Base-by-base conservation (phyloP, 139 green algal genomes). In the Deuterostichococcus epilithicus region DNA sequence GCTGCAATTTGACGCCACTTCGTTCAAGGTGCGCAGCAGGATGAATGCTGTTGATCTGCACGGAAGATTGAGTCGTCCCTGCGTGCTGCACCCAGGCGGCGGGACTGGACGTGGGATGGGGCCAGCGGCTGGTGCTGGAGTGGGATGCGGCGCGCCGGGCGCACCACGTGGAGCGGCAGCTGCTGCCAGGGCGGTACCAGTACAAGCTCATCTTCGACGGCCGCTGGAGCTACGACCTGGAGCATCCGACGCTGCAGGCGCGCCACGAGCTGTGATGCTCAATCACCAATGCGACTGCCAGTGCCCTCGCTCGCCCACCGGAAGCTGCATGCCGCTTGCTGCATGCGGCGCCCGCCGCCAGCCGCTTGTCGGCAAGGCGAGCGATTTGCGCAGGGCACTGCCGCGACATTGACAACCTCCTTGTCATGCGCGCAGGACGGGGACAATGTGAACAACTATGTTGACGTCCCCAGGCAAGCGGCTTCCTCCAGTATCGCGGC, bases 151-250 rank as follows among this genome's bases (percentile, higher is more conserved):
- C 70, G n/a, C 42, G 36, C 13, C 70, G 79, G 28, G 65, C 78
- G 15, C 83, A 80, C 36, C 35, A 75, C 26, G 30, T 86, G 36
- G 34, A 68, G 26, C 78, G 88, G 47, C 20, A 80, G 18, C 80
- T 92, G 38, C 86, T 82, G 28, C 80, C 85, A 13, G 83, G 83
- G 34, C 87, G 35, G 35, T 98, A 94, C 85, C 78, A 89, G 35
- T 98, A 94, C 89, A 98, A 98, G 87, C 92, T 94, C 63, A 85
- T 98, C n/a, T 75, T 97, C 30, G 94, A 98, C 80, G 95, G 88
- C 18, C 63, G 81, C 3, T 98, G 95, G 95, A 92, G 83, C 8
- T 91, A 89, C 75, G 93, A 85, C 25, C 75, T 72, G 0, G 90
- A 95, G 77, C 89, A 94, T 74, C 85, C 87, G n/a, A 94, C 87